Evolutionary conservation across 208 protist species (phyloP).

Genomic region (Acanthamoeba culbertsoni): DNA sequence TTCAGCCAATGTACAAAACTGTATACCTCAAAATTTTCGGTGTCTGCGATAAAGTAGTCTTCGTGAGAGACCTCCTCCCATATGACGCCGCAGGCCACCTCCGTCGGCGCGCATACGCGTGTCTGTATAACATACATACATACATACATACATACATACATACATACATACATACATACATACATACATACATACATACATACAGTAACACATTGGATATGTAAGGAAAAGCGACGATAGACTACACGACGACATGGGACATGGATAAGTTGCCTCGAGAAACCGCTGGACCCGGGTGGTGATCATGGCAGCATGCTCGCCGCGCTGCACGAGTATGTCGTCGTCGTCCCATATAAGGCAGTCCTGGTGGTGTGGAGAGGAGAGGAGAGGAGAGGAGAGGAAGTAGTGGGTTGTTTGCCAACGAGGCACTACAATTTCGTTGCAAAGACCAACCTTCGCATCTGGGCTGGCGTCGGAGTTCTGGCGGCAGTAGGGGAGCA

Average conservation of each 20-base stretch:
- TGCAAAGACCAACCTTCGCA: not conserved
- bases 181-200: no score
- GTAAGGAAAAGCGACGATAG: not conserved
- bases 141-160: no score
- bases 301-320: not conserved
- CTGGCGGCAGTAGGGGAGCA: not conserved
- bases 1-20: not conserved
- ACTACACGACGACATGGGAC: no score
- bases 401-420: not conserved
- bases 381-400: not conserved
- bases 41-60: constrained; percentile 12
- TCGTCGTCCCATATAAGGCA: constrained; percentile 15
- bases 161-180: no score
- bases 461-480: not conserved
- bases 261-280: no score
- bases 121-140: no score
- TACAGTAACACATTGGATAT: no score
- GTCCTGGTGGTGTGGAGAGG: not conserved
- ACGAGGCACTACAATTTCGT: not conserved
- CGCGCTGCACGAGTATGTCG: not conserved
- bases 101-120: not conserved
- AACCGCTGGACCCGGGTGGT: not conserved
- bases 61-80: not conserved
- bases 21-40: not conserved
- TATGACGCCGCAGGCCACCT: not conserved